phyloP scores from a whole-genome alignment of 345 rosid species.

The Dipteronia sinensis region DNA sequence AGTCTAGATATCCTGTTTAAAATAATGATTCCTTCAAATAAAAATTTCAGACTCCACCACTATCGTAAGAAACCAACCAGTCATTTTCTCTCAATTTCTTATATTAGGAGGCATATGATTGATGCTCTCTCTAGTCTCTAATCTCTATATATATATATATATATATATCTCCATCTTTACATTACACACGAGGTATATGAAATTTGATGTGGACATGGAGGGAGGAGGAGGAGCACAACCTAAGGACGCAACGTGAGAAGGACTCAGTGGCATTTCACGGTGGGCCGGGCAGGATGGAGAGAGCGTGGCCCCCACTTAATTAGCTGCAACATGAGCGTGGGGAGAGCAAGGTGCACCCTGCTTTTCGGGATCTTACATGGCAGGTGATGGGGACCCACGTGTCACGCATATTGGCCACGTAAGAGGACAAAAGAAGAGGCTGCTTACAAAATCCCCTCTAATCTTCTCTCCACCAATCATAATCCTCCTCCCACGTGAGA shows the following conservation, averaged over 20 bases:
- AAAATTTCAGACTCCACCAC: too few relatives aligned
- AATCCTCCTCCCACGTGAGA: constrained; percentile 61
- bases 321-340: not conserved
- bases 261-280: not conserved
- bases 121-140: not conserved
- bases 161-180: not conserved
- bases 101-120: not conserved
- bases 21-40: too few relatives aligned
- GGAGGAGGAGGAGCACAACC: not conserved
- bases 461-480: constrained; percentile 75
- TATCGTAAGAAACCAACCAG: too few relatives aligned
- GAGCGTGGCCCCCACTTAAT: not conserved
- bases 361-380: not conserved
- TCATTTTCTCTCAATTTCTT: too few relatives aligned
- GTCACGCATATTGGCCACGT: constrained; percentile 52
- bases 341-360: not conserved
- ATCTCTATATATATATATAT: too few relatives aligned
- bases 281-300: not conserved
- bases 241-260: not conserved
- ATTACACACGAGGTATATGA: not conserved
- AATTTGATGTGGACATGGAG: not conserved
- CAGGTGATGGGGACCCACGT: constrained; percentile 26
- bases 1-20: too few relatives aligned
- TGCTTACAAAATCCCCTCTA: constrained; percentile 49
- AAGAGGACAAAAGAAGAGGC: constrained; percentile 27